Conservation (phyloP, 2,329 filamentous ascomycete genomes). For the Metarhizium sp. region DNA sequence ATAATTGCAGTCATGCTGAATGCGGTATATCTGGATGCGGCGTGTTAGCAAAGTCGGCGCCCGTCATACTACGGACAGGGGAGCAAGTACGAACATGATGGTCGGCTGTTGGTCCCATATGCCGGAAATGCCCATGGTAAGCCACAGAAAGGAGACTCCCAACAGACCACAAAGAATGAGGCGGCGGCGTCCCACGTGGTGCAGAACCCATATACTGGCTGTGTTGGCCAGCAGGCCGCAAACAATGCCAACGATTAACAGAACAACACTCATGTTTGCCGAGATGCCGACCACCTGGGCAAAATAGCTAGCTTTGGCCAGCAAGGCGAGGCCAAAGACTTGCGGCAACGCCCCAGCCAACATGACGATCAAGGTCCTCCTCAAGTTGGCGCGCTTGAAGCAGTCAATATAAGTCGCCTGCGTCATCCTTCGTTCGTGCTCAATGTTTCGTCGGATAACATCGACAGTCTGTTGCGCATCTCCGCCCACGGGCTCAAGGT, state of each 20-base stretch:
- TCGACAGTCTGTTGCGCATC: slow-evolving; percentile 30
- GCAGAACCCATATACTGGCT: slow-evolving; percentile 32
- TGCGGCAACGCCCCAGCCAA: slow-evolving; percentile 33
- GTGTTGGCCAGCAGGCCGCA: slow-evolving; percentile 35
- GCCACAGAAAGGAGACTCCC: slow-evolving; percentile 28
- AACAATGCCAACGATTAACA: slow-evolving; percentile 35
- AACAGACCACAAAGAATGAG: slow-evolving; percentile 27
- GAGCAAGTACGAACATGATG: slow-evolving; percentile 18
- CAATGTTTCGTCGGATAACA: slow-evolving; percentile 38
- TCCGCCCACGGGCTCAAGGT: slow-evolving; percentile 32
- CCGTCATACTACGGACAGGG: neutral
- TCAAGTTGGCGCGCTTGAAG: slow-evolving; percentile 32
- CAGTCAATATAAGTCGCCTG: slow-evolving; percentile 30
- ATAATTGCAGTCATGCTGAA: slow-evolving; percentile 35
- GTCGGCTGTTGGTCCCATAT: slow-evolving; percentile 25
- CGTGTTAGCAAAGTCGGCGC: neutral
- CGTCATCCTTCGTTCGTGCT: slow-evolving; percentile 25
- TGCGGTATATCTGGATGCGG: slow-evolving; percentile 12
- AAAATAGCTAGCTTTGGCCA: slow-evolving; percentile 33
- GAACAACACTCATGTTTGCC: slow-evolving; percentile 24
- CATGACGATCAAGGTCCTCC: slow-evolving; percentile 30
- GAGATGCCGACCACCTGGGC: slow-evolving; percentile 24
- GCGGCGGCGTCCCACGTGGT: slow-evolving; percentile 27
- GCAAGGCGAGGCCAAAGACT: slow-evolving; percentile 34
- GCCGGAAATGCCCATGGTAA: slow-evolving; percentile 36